A percentile compares a stretch with the other conserved stretches of the same genome.
phyloP scores from a whole-genome alignment of 257 asterid species.

The Salvia miltiorrhiza region DNA sequence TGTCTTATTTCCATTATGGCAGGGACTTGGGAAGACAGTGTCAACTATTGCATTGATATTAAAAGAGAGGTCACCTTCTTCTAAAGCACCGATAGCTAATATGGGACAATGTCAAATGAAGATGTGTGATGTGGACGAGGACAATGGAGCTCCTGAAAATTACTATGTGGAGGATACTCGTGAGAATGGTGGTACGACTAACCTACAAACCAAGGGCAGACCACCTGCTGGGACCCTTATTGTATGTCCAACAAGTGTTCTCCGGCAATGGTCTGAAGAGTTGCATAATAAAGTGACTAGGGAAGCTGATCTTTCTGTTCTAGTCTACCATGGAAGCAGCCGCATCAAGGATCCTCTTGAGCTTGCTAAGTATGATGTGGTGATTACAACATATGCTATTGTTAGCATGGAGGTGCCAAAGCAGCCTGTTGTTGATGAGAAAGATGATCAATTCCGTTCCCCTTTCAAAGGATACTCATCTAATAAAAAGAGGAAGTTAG shows the following conservation, averaged over 20 bases:
- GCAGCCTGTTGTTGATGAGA: constrained; percentile 76
- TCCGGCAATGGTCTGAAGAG: constrained; percentile 95
- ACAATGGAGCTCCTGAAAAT: constrained; percentile 37
- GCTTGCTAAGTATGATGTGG: constrained; percentile 93
- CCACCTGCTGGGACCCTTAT: constrained; percentile 94
- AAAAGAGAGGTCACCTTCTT: constrained; percentile 78
- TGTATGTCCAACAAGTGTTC: constrained; percentile 98
- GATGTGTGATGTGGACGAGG: constrained; percentile 76
- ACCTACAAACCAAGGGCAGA: constrained; percentile 56
- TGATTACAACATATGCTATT: constrained; percentile 88
- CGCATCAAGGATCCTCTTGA: constrained; percentile 84
- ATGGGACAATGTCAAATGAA: constrained; percentile 46
- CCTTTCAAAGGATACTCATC: constrained; percentile 35
- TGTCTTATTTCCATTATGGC: constrained; percentile 23
- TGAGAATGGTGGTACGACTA: constrained; percentile 30
- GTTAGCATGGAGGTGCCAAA: constrained; percentile 98
- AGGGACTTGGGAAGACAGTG: constrained; percentile 97
- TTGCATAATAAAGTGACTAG: constrained; percentile 76
- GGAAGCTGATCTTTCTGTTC: constrained; percentile 82
- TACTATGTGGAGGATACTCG: constrained; percentile 32
- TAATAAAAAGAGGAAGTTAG: constrained; percentile 60
- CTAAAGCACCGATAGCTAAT: constrained; percentile 33
- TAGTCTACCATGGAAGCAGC: constrained; percentile 82
- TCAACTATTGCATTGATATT: constrained; percentile 90
- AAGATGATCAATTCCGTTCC: constrained; percentile 50